Evolutionary conservation across 2,329 filamentous ascomycete genomes (phyloP).

Genomic region (Nothopassalora personata): DNA sequence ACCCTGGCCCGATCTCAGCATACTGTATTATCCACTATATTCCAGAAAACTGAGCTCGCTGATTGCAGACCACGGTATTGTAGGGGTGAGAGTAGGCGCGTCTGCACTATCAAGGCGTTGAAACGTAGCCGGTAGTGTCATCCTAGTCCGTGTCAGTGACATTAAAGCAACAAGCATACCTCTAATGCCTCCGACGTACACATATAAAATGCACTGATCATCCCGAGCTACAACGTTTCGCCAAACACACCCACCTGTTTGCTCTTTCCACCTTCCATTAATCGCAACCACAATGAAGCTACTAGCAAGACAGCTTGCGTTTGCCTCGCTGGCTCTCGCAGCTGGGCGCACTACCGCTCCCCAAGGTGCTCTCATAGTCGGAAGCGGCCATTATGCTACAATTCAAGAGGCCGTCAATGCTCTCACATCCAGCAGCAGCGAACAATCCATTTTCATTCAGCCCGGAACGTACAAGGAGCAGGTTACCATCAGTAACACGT

Average conservation of each 20-base stretch:
- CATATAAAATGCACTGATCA: neutral
- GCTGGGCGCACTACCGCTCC: slow-evolving; percentile 1
- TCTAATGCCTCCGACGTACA: neutral
- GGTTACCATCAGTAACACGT: slow-evolving; percentile 48
- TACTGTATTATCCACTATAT: too few species aligned
- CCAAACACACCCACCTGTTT: neutral
- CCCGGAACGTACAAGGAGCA: slow-evolving; percentile 58
- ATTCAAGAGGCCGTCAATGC: slow-evolving; percentile 56
- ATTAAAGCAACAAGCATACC: too few species aligned
- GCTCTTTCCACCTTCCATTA: neutral
- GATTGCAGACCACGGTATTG: too few species aligned
- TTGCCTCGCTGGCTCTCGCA: neutral
- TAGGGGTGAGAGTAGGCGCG: too few species aligned
- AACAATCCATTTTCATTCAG: slow-evolving; percentile 59
- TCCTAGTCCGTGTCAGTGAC: too few species aligned
- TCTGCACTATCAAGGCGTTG: too few species aligned
- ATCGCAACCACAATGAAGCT: neutral
- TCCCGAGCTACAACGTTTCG: neutral
- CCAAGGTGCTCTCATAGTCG: slow-evolving; percentile 39
- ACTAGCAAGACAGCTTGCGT: neutral
- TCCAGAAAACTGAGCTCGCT: too few species aligned
- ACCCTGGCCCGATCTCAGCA: too few species aligned
- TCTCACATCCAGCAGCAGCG: slow-evolving; percentile 49
- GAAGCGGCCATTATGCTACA: slow-evolving; percentile 39
- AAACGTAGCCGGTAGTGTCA: too few species aligned